Conservation (phyloP, 805 yeast species). For the Pichia nanzhaoensis region DNA sequence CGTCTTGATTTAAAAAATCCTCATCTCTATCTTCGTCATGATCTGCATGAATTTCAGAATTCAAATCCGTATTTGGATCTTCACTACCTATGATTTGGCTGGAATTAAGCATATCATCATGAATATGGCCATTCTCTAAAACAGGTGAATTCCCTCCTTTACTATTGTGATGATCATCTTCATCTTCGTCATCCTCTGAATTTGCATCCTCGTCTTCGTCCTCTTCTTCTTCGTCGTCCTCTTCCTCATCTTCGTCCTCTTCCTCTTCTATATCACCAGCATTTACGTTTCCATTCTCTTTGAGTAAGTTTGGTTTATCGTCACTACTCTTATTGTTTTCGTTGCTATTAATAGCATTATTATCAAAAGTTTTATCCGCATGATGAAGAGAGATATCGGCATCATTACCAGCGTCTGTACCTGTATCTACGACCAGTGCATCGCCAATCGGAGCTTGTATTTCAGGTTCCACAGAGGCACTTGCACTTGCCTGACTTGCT, state of each 20-base stretch:
- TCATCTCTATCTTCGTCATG: conserved; percentile 12
- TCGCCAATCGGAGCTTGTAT: not conserved
- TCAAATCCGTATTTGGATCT: conserved; percentile 1
- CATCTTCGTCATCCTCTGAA: conserved; percentile 1
- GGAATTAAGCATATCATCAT: conserved; percentile 2
- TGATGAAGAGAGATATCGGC: not conserved
- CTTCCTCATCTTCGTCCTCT: conserved; percentile 8
- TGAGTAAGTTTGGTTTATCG: not conserved
- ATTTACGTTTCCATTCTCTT: not conserved
- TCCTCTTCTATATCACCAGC: not conserved
- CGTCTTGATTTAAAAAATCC: conserved; percentile 9
- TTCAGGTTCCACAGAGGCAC: conserved; percentile 5
- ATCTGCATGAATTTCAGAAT: conserved; percentile 7
- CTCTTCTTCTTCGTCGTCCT: not conserved
- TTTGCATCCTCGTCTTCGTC: conserved; percentile 2
- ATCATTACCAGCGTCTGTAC: conserved; percentile 3
- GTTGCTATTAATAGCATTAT: not conserved
- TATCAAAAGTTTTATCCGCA: not conserved
- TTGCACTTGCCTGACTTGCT: conserved; percentile 1
- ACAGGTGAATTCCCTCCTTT: not conserved
- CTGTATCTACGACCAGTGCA: conserved; percentile 1
- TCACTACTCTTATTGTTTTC: not conserved
- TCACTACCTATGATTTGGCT: conserved; percentile 2
- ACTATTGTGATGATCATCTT: not conserved
- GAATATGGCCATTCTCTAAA: conserved; percentile 6